These are phyloP conservation scores for Leptographium procerum DNA, from an alignment of 2,329 filamentous ascomycete genomes.

Conservation along the genomic window DNA sequence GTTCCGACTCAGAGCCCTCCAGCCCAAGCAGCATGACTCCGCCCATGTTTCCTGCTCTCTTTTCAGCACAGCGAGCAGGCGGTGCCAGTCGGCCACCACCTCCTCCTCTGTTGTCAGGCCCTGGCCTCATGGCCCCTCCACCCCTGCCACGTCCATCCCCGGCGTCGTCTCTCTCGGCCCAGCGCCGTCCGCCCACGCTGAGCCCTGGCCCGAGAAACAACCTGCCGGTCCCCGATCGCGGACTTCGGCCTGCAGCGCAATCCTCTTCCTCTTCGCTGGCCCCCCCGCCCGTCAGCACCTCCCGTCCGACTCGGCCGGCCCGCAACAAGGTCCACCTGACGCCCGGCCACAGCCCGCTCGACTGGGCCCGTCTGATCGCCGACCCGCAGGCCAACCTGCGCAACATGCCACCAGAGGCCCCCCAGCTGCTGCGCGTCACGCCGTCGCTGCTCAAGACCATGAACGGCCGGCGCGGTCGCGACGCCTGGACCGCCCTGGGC, in stretches of 20 bases:
- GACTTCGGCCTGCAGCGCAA: constrained; percentile 16
- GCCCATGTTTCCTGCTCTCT: constrained; percentile 36
- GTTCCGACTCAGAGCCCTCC: background rate
- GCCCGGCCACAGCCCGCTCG: constrained; percentile 88
- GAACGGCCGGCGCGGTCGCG: constrained; percentile 72
- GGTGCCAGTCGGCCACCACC: constrained; percentile 5
- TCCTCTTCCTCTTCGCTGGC: constrained; percentile 23
- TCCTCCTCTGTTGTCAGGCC: background rate
- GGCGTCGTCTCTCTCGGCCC: background rate
- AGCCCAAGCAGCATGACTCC: constrained; percentile 19
- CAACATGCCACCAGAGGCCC: constrained; percentile 38
- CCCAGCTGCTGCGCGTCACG: constrained; percentile 63
- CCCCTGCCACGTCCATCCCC: constrained; percentile 15
- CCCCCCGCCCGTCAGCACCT: constrained; percentile 42
- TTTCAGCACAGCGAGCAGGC: constrained; percentile 38
- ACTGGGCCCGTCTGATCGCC: constrained; percentile 76
- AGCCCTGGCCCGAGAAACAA: background rate
- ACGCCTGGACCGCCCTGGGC: constrained; percentile 83
- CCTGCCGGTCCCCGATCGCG: constrained; percentile 8
- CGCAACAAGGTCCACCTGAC: constrained; percentile 62
- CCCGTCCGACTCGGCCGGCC: constrained; percentile 38
- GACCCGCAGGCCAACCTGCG: constrained; percentile 55
- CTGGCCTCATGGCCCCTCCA: constrained; percentile 19
- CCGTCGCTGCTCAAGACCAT: constrained; percentile 67
- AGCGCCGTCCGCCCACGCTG: constrained; percentile 5